Evolutionary conservation across 805 yeast genomes (phyloP).

Genomic region (Cyberlindnera galapagoensis): DNA sequence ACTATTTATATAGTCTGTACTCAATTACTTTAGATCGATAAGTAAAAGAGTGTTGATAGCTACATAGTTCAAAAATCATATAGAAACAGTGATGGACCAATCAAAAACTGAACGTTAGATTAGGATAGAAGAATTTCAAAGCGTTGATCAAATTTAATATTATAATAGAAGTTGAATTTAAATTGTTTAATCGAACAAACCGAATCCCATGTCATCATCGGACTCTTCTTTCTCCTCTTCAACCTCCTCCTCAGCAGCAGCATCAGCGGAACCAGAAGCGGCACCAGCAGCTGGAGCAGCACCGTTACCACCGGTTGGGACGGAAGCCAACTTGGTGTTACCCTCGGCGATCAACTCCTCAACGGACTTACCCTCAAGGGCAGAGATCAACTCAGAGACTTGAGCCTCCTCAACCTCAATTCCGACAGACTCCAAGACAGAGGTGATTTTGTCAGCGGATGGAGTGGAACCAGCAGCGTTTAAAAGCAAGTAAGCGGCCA

Average conservation of each 20-base stretch:
- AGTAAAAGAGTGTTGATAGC: no score
- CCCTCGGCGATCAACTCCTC: conserved; percentile 92
- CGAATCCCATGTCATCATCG: conserved; percentile 84
- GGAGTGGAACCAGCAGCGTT: conserved; percentile 97
- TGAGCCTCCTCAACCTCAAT: conserved; percentile 90
- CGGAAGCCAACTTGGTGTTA: conserved; percentile 92
- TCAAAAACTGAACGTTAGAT: conserved; percentile 16
- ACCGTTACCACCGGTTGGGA: conserved; percentile 98
- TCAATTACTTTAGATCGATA: no score
- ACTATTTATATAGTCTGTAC: no score
- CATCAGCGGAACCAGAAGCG: conserved; percentile 68
- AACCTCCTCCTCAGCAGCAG: conserved; percentile 62
- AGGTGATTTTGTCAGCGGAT: conserved; percentile 84
- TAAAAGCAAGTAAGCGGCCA: conserved; percentile 98
- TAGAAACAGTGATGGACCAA: no score
- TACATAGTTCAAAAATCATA: no score
- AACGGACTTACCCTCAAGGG: conserved; percentile 90
- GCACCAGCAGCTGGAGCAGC: conserved; percentile 68
- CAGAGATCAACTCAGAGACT: conserved; percentile 69
- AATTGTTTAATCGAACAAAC: conserved; percentile 86
- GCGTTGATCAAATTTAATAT: no score
- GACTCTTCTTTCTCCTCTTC: conserved; percentile 64
- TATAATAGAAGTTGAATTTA: no score
- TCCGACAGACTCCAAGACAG: conserved; percentile 91
- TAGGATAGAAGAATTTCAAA: no score